Conservation (phyloP, 441 rosid species). For the Adansonia grandidieri region DNA sequence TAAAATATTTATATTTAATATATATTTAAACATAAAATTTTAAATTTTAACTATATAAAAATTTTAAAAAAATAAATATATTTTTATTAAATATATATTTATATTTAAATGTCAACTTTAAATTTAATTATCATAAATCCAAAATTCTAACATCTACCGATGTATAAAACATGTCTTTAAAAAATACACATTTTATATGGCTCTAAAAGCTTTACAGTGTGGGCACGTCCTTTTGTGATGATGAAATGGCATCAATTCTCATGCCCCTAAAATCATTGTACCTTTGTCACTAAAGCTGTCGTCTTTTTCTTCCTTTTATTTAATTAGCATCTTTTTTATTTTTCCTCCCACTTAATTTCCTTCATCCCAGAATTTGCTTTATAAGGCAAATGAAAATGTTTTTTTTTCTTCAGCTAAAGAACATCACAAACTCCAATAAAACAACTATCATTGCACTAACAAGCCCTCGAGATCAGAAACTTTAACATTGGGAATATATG, state of each 20-base stretch:
- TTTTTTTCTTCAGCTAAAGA: not conserved
- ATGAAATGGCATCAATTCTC: conserved; percentile 33
- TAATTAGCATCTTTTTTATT: not conserved
- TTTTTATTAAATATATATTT: too few species aligned
- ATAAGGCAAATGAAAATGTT: not conserved
- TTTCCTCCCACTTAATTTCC: not conserved
- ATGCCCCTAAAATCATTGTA: conserved; percentile 40
- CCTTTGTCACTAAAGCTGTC: conserved; percentile 32
- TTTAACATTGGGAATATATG: not conserved
- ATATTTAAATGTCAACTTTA: too few species aligned
- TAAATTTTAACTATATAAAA: too few species aligned
- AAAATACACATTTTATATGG: conserved; percentile 12
- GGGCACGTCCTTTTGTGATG: conserved; percentile 29
- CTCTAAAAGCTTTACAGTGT: conserved; percentile 29
- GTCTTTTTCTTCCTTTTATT: conserved; percentile 16
- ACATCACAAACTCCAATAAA: conserved; percentile 1
- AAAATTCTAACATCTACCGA: not conserved
- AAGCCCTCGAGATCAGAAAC: not conserved
- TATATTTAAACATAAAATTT: too few species aligned
- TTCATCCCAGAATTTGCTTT: not conserved
- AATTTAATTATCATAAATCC: not conserved
- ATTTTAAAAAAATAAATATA: too few species aligned
- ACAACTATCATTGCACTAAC: conserved; percentile 12
- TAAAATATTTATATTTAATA: too few species aligned
- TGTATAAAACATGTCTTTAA: not conserved